Evolutionary conservation across 176 grass and related monocot species (phyloP).

Genomic region (Raddia distichophylla): DNA sequence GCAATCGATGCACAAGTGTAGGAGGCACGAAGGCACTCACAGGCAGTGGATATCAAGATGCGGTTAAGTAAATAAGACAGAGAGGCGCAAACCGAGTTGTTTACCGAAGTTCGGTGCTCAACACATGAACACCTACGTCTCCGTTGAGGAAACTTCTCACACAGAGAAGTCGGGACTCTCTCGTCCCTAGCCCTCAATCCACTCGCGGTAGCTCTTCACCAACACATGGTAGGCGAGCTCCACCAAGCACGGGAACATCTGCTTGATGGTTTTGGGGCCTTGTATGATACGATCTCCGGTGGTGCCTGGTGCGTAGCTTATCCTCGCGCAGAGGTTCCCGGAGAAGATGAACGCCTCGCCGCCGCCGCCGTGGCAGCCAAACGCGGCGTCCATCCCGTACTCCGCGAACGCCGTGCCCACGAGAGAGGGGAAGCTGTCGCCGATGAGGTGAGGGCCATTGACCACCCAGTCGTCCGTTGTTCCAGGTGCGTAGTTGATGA

Average conservation of each 20-base stretch:
- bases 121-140: too few species aligned
- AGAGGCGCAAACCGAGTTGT: too few species aligned
- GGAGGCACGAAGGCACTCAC: too few species aligned
- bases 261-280: constrained; percentile 1
- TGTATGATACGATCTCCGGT: background rate
- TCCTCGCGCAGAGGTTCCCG: background rate
- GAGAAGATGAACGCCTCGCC: constrained; percentile 10
- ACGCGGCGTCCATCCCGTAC: constrained; percentile 13
- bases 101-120: too few species aligned
- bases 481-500: background rate
- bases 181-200: too few species aligned
- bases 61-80: too few species aligned
- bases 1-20: too few species aligned
- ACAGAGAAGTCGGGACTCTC: too few species aligned
- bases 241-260: constrained; percentile 20
- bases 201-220: too few species aligned
- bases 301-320: background rate
- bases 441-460: background rate
- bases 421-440: background rate
- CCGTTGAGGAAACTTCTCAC: too few species aligned
- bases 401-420: background rate
- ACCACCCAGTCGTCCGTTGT: background rate
- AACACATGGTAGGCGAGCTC: too few species aligned
- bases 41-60: too few species aligned
- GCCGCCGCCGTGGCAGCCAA: background rate